A percentile compares a stretch with the other conserved stretches of the same genome.
phyloP scores from a whole-genome alignment of 2,329 filamentous ascomycete species.

The Colletotrichum kahawae region DNA sequence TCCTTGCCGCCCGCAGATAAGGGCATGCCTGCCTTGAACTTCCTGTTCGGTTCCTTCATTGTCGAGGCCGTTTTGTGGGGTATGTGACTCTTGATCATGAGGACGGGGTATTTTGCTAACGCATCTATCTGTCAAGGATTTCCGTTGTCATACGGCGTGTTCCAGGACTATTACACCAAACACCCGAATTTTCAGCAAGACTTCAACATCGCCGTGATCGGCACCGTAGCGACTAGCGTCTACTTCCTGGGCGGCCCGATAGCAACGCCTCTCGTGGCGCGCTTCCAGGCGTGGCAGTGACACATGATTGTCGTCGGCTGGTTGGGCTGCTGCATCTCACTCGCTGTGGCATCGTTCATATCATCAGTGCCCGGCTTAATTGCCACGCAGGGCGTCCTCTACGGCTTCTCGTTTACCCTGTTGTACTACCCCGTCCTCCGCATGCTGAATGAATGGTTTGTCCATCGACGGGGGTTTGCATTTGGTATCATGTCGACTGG shows the following conservation, averaged over 20 bases:
- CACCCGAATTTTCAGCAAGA: constrained; percentile 26
- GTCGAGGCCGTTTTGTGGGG: not conserved
- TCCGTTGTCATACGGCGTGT: constrained; percentile 30
- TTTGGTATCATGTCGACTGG: constrained; percentile 55
- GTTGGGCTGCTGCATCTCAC: not conserved
- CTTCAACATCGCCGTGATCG: constrained; percentile 28
- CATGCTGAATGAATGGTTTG: constrained; percentile 51
- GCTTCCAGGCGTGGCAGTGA: constrained; percentile 22
- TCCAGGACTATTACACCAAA: constrained; percentile 32
- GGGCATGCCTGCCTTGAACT: not conserved
- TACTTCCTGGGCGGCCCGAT: constrained; percentile 30
- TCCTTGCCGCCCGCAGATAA: not conserved
- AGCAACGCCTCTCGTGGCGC: constrained; percentile 24
- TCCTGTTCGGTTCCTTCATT: not conserved
- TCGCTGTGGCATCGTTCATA: constrained; percentile 24
- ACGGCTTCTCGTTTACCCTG: constrained; percentile 41
- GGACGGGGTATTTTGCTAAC: not conserved
- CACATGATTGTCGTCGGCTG: constrained; percentile 6
- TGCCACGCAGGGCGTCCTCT: constrained; percentile 32
- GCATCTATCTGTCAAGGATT: constrained; percentile 15
- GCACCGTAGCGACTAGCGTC: constrained; percentile 27
- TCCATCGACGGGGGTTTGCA: constrained; percentile 47
- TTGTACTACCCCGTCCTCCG: constrained; percentile 42
- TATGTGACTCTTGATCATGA: not conserved
- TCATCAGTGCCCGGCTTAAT: constrained; percentile 26